Base-by-base conservation (phyloP, 1,139 yeast species). In the Hyphopichia buzzinii region DNA sequence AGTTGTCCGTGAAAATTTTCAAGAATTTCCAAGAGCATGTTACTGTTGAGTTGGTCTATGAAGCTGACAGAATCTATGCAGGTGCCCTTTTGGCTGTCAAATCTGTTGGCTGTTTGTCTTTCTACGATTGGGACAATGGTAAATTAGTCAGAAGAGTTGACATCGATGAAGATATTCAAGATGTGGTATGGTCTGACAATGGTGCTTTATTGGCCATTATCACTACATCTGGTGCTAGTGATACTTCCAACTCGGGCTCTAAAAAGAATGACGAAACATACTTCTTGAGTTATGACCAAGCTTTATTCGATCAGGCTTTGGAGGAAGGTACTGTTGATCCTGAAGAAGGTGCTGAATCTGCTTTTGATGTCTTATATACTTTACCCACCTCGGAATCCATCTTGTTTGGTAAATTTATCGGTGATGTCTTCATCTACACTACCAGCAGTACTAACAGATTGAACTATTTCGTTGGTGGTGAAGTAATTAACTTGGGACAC, bases 91-190 rank as follows among this genome's bases (percentile, higher is more conserved):
- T 92, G 38, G 96, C 95, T 44, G 77, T 87, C 36, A 87, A 85
- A 55, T 74, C 79, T 38, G 92, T 81, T 42, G 92, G 89, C 1
- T 87, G 87, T 57, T 76, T 89, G 38, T 81, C 88, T 17, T 87
- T 92, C 57, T 90, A 84, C 57, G 97, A 90, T 57, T 92, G 99
- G 99, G 95, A 85, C 48, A 64, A 82, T 33, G 96, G 96, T 39
- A 64, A 69, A 37, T 66, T 90, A 41, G 96, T 90, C 3, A 80
- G 96, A 66, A 77, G 95, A 57, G 86, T 92, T 37, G 82, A 78
- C 47, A 89, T 90, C 40, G 76, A 71, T 32, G 76, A 70, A 42
- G 90, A 83, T 44, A 86, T 88, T 12, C 77, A 71, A 38, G 90
- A 86, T 52, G 84, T 92, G 27, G 72, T 83, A 41, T 92, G 99